Base-by-base conservation (phyloP, 2,329 filamentous ascomycete genomes). In the Aspergillus versicolor region DNA sequence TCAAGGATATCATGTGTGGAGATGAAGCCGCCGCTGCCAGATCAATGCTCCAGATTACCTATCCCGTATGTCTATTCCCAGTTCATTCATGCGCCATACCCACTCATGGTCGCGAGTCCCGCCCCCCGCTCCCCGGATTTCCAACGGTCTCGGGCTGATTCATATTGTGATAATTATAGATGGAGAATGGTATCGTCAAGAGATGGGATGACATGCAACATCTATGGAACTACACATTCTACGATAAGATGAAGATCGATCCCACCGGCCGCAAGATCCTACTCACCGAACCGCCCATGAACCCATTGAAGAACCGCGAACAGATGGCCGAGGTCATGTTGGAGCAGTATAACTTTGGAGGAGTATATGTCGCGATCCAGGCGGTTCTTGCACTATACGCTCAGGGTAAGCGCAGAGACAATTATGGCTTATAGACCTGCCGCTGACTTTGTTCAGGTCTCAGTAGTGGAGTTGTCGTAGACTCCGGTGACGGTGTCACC, bases 191-290 rank as follows among this genome's bases (percentile, higher is more conserved):
- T 70, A 97, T 99, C 70, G 92, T 99, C 66, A 97, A 97, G 85
- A 92, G 92, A 73, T 99, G 94, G 94, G 94, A 99, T 68, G 94
- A 99, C 77, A 99, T 99, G 94, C 91, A 96, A 81, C 93, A 97
- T 73, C 87, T 99, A 55, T 99, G 94, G 94, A 93, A 99, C 79
- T 97, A 95, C 76, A 99, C 94, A 22, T 99, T 99, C 77, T 88
- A 85, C 77, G 93, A 99, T 76, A 97, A 97, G 85, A 90, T 99
- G 85, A 87, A 92, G 76, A 82, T 99, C 66, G 90, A 97, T 74
- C 86, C 94, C 2, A 86, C 85, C 21, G 93, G 91, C 65, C 91
- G 92, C 77, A 99, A 99, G 84, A 97, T 99, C 75, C 85, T 99
- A 63, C 84, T 97, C 66, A 97, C 93, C 46, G 94, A 99, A 78